phyloP scores from a whole-genome alignment of 148 eudicot genomes.

The Vaccinium vitisidaea region DNA sequence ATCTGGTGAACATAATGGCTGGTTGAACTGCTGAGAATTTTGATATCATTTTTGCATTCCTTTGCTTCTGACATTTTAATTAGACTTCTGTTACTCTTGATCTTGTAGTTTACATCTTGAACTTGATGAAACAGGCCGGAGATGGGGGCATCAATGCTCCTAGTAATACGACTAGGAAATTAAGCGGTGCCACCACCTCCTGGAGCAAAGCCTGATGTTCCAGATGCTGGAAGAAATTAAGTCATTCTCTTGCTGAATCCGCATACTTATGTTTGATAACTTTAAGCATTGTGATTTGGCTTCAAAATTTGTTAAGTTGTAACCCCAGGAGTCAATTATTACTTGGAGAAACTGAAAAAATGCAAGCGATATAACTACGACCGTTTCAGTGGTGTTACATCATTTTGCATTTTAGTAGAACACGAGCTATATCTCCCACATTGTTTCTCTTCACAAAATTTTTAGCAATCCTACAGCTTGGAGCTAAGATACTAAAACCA shows the following conservation, averaged over 20 bases:
- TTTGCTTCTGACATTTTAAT: slow-evolving; percentile 35
- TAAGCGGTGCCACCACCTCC: slow-evolving; percentile 54
- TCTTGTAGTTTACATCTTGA: slow-evolving; percentile 39
- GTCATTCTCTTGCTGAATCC: no score
- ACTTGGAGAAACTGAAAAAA: no score
- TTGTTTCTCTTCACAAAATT: no score
- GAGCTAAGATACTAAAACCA: background rate
- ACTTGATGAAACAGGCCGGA: slow-evolving; percentile 31
- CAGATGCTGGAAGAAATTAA: slow-evolving; percentile 38
- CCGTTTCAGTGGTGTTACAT: no score
- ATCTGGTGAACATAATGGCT: slow-evolving; percentile 76
- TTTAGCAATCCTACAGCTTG: background rate
- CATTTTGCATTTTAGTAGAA: no score
- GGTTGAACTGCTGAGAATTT: slow-evolving; percentile 67
- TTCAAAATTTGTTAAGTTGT: no score
- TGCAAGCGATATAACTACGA: no score
- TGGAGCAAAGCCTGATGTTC: slow-evolving; percentile 50
- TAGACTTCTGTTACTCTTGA: no score
- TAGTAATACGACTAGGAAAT: slow-evolving; percentile 23
- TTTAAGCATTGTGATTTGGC: no score
- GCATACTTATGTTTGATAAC: no score
- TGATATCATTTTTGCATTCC: slow-evolving; percentile 53
- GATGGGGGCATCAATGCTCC: slow-evolving; percentile 43
- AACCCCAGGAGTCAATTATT: no score
- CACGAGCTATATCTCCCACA: no score